These are phyloP conservation scores for Sistotremastrum suecicum DNA, from an alignment of 768 basidiomycete species.

Conservation along the genomic window DNA sequence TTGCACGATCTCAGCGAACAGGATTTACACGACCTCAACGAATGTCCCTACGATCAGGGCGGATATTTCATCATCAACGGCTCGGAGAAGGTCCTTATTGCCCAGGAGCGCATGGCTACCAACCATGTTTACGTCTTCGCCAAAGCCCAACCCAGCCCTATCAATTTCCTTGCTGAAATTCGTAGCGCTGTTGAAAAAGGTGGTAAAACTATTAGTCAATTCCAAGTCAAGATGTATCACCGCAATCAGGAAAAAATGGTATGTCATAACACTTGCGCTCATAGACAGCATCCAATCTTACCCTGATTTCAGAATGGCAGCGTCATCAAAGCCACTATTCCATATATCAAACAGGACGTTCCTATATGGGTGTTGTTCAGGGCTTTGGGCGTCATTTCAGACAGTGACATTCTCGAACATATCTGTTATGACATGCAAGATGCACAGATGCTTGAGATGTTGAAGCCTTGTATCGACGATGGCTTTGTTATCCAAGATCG, in stretches of 20 bases:
- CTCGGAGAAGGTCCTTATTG: constrained; percentile 99
- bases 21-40: constrained; percentile 83
- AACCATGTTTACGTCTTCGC: constrained; percentile 99
- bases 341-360: constrained; percentile 96
- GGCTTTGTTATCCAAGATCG: constrained; percentile 97
- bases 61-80: constrained; percentile 99
- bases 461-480: constrained; percentile 97
- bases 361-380: constrained; percentile 99
- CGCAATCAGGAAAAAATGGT: constrained; percentile 81
- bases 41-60: constrained; percentile 97
- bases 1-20: constrained; percentile 65
- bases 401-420: constrained; percentile 94
- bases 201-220: constrained; percentile 94
- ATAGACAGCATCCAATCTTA: not conserved
- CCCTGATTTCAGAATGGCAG: constrained; percentile 50
- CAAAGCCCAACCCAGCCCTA: constrained; percentile 91
- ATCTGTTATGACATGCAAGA: constrained; percentile 98
- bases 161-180: constrained; percentile 93
- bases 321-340: constrained; percentile 93
- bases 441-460: constrained; percentile 90
- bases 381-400: constrained; percentile 92
- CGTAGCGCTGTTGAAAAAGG: constrained; percentile 96
- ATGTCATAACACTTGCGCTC: constrained; percentile 18
- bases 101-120: constrained; percentile 98
- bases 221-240: constrained; percentile 96